Evolutionary conservation across 257 asterid species (phyloP).

Genomic region (Solanum bulbocastanum): DNA sequence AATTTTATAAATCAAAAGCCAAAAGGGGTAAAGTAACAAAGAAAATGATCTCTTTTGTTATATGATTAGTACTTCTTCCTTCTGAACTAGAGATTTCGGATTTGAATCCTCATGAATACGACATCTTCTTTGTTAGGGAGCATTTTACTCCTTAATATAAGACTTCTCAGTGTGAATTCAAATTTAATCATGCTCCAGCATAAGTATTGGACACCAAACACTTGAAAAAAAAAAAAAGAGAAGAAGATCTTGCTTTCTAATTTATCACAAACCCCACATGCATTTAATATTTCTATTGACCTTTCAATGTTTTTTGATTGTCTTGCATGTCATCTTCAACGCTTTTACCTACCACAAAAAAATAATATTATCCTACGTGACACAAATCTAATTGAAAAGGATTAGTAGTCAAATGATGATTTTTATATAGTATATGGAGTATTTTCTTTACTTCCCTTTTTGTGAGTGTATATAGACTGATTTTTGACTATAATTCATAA

Average conservation of each 20-base stretch:
- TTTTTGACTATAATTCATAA: not conserved
- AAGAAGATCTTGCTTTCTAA: not conserved
- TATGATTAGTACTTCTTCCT: too few species aligned
- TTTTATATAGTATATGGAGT: not conserved
- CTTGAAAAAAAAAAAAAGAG: too few species aligned
- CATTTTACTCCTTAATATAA: fast-evolving
- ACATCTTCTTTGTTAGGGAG: fast-evolving
- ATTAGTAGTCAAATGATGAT: not conserved
- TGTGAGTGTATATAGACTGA: not conserved
- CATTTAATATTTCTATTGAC: not conserved
- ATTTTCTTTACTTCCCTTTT: not conserved
- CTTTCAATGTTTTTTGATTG: not conserved
- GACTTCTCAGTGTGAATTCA: fast-evolving
- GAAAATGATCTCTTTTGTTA: not conserved
- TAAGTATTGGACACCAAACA: fast-evolving
- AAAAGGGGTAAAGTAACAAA: not conserved
- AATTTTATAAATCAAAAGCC: not conserved
- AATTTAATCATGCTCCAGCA: too few species aligned
- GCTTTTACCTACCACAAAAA: not conserved
- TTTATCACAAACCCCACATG: not conserved
- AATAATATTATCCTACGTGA: not conserved
- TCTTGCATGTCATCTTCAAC: not conserved
- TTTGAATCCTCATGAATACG: fast-evolving
- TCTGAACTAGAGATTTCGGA: fast-evolving
- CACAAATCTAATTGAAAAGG: not conserved